Conservation (phyloP, 306 rosid genomes). For the Aeschynomene evenia region DNA sequence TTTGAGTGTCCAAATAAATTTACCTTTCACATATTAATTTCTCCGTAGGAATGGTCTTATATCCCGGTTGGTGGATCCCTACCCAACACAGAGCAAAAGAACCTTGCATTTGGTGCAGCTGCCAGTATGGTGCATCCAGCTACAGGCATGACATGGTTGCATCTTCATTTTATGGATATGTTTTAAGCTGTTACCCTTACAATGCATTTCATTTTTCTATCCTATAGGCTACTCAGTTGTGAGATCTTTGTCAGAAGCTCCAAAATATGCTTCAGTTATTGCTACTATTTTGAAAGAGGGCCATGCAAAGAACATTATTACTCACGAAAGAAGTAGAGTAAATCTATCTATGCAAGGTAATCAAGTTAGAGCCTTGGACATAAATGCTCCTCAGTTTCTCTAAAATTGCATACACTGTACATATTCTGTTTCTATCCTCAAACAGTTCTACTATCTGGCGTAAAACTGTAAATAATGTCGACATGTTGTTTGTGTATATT, state of each 20-base stretch:
- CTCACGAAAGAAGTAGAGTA: constrained; percentile 39
- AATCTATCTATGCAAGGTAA: constrained; percentile 83
- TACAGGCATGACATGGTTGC: constrained; percentile 54
- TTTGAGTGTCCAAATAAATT: constrained; percentile 11
- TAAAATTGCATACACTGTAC: neutral
- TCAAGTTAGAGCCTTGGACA: constrained; percentile 24
- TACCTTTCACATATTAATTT: constrained; percentile 12
- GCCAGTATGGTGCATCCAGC: constrained; percentile 99
- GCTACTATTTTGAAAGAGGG: constrained; percentile 71
- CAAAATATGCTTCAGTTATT: constrained; percentile 85
- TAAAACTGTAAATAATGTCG: neutral
- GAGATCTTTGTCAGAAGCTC: constrained; percentile 98
- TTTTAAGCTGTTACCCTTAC: constrained; percentile 13
- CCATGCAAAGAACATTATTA: constrained; percentile 34
- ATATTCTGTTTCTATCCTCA: constrained; percentile 5
- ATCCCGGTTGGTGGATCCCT: constrained; percentile 98
- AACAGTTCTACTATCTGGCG: neutral
- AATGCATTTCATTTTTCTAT: constrained; percentile 9
- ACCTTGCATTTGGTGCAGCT: constrained; percentile 98
- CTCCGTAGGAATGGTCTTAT: constrained; percentile 91
- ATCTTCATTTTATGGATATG: constrained; percentile 7
- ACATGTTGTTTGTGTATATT: constrained; percentile 12
- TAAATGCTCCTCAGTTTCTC: neutral
- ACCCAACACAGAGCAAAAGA: constrained; percentile 93
- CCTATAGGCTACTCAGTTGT: constrained; percentile 89